Evolutionary conservation across 495 filamentous ascomycete species (phyloP).

Genomic region (Xylaria castorea): DNA sequence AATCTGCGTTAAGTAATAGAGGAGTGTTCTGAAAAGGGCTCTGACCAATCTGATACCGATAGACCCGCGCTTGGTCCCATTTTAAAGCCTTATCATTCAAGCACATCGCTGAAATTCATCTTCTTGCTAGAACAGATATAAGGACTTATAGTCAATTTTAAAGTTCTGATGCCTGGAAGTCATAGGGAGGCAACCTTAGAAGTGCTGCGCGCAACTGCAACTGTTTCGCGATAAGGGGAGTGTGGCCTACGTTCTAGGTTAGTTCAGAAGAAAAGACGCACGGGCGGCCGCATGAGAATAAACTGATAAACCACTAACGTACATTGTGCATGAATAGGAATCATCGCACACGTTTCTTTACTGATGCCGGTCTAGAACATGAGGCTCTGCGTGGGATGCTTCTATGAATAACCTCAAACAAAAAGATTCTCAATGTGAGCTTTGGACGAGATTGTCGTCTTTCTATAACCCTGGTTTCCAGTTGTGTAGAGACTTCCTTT

Average conservation of each 20-base stretch:
- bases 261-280: not conserved
- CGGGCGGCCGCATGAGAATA: not conserved
- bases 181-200: not conserved
- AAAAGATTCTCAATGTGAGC: not conserved
- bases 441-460: not conserved
- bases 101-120: not conserved
- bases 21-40: not conserved
- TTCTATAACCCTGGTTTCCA: not conserved
- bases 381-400: conserved; percentile 12
- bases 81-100: not conserved
- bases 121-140: not conserved
- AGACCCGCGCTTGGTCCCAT: not conserved
- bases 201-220: not conserved
- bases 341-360: not conserved
- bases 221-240: not conserved
- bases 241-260: not conserved
- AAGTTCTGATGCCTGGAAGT: not conserved
- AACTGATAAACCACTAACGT: not conserved
- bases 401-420: not conserved
- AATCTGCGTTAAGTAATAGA: not conserved
- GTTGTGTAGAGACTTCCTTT: not conserved
- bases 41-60: not conserved
- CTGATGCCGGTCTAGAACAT: conserved; percentile 13
- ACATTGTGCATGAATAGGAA: conserved; percentile 6
- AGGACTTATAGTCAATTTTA: not conserved